Base-by-base conservation (phyloP, 306 rosid genomes). In the Cucurbita pepo region DNA sequence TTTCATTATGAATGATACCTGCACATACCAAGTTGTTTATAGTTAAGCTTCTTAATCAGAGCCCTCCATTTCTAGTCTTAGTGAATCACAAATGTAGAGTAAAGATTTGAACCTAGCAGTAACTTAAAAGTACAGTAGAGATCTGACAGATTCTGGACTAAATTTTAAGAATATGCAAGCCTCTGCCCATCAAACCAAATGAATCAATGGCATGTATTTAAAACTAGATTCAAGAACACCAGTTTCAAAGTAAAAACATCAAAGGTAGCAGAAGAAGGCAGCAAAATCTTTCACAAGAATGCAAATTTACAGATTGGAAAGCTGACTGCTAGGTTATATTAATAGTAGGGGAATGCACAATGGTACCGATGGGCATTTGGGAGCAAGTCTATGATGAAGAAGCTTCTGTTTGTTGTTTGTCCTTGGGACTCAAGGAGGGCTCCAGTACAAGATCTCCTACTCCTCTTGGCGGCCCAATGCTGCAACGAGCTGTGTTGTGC, bases 401-500 rank as follows among this genome's bases (percentile, higher is more conserved):
- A 67, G 94, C 74, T 67, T 87, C 91, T 14, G 83, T 74, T 56
- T 86, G 78, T 56, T 86, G 81, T 78, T 37, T 81, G 52, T 88
- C 90, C 79, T 79, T 85, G 5, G 91, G 71, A 80, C 71, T 86
- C 16, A 79, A 22, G 79, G 88, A 81, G 50, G 89, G 76, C 64
- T 88, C 89, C 47, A 77, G 50, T 72, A 52, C 48, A 74, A 94
- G 77, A 81, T 91, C 94, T 37, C 89, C 96, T 48, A 89, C 83
- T 59, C 91, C 92, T 79, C 47, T 81, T 0, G 96, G 89, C 36
- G 96, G 95, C 72, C 99, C 99, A 54, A 95, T 95, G 87, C 97
- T 95, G 95, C 97, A 91, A 52, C 99, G 87, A 75, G 87, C 97
- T 19, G 99, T 95, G 86, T 84, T 95, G 83, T 95, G 99, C 56